Evolutionary conservation across 2,329 filamentous ascomycete genomes (phyloP).

Genomic region (Albifimbria verrucaria): DNA sequence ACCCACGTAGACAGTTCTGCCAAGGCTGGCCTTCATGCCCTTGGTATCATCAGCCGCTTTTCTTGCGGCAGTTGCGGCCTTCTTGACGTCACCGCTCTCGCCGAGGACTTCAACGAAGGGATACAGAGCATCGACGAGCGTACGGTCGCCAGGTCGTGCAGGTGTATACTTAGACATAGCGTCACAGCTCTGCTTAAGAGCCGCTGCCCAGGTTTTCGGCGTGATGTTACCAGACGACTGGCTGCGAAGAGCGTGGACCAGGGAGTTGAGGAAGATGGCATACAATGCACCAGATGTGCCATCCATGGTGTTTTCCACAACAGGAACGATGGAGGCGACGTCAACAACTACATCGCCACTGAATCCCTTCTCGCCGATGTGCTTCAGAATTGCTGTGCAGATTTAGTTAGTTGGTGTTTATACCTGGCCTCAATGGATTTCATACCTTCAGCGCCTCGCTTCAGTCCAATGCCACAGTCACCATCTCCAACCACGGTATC

Average conservation of each 20-base stretch:
- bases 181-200: slow-evolving; percentile 67
- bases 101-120: slow-evolving; percentile 78
- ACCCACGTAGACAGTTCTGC: slow-evolving; percentile 45
- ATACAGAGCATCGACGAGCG: slow-evolving; percentile 82
- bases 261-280: slow-evolving; percentile 86
- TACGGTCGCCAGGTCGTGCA: slow-evolving; percentile 83
- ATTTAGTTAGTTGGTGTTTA: slow-evolving; percentile 13
- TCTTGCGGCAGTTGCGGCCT: slow-evolving; percentile 72
- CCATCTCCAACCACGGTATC: slow-evolving; percentile 87
- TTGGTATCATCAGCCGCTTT: slow-evolving; percentile 80
- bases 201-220: slow-evolving; percentile 52
- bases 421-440: background rate
- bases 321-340: slow-evolving; percentile 47
- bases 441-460: slow-evolving; percentile 76
- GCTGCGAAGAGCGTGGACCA: slow-evolving; percentile 60
- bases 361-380: slow-evolving; percentile 40
- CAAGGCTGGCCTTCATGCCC: slow-evolving; percentile 87
- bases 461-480: slow-evolving; percentile 83
- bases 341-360: slow-evolving; percentile 52
- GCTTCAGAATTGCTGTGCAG: slow-evolving; percentile 46
- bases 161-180: slow-evolving; percentile 82
- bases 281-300: slow-evolving; percentile 60
- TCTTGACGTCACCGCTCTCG: slow-evolving; percentile 61
- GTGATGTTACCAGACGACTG: slow-evolving; percentile 37
- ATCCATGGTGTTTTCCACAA: slow-evolving; percentile 58